phyloP scores from a whole-genome alignment of 768 basidiomycete genomes.

The Gloeostereum incarnatum region DNA sequence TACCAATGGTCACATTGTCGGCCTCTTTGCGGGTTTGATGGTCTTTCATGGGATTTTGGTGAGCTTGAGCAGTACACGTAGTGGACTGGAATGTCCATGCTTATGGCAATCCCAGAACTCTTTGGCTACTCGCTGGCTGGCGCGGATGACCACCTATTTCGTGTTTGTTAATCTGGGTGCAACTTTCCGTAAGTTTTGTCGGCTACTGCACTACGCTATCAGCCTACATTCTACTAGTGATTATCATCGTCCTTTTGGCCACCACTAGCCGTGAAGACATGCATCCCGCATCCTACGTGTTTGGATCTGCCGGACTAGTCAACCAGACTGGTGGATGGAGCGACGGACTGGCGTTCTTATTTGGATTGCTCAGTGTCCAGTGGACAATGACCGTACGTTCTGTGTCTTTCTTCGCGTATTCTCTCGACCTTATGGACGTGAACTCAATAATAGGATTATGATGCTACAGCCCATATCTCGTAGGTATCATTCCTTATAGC shows the following conservation, averaged over 20 bases:
- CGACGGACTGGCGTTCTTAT: slow-evolving; percentile 72
- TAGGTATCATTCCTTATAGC: slow-evolving; percentile 23
- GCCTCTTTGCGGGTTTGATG: slow-evolving; percentile 70
- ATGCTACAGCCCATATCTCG: slow-evolving; percentile 79
- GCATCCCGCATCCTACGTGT: slow-evolving; percentile 76
- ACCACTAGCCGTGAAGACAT: slow-evolving; percentile 66
- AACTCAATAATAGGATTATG: slow-evolving; percentile 46
- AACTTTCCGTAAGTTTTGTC: slow-evolving; percentile 45
- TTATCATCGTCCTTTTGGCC: slow-evolving; percentile 77
- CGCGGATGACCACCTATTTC: slow-evolving; percentile 63
- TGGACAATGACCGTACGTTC: slow-evolving; percentile 53
- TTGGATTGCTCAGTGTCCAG: slow-evolving; percentile 80
- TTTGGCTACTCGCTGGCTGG: slow-evolving; percentile 66
- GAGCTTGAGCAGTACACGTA: slow-evolving; percentile 10
- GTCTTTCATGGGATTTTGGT: slow-evolving; percentile 68
- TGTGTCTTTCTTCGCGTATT: neutral
- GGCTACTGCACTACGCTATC: neutral
- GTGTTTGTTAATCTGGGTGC: slow-evolving; percentile 86
- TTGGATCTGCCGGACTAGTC: slow-evolving; percentile 61
- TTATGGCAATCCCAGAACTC: slow-evolving; percentile 37
- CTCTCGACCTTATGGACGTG: slow-evolving; percentile 13
- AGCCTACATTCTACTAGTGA: slow-evolving; percentile 38
- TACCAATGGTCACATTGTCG: slow-evolving; percentile 67
- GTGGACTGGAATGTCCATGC: too few relatives aligned
- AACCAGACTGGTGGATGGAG: slow-evolving; percentile 80